These are phyloP conservation scores for Tremellales sp. DNA, from an alignment of 1,284 basidiomycete species.

Conservation along the genomic window DNA sequence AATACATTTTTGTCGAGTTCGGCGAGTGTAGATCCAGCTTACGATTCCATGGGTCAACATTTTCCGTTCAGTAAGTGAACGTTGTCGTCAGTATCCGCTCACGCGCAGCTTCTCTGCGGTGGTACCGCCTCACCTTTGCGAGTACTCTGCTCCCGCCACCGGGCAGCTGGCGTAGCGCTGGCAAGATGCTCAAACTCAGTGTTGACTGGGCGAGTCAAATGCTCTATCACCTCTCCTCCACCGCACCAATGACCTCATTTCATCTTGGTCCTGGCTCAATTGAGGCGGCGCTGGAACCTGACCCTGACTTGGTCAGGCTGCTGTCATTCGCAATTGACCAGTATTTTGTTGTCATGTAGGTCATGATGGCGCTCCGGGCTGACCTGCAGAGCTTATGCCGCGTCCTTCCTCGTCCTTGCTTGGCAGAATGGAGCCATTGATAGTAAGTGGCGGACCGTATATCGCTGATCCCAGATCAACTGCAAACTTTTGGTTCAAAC, in stretches of 20 bases:
- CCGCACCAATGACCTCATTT: constrained; percentile 3
- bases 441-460: constrained; percentile 5
- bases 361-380: not conserved
- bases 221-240: constrained; percentile 15
- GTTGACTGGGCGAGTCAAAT: constrained; percentile 25
- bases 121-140: constrained; percentile 21
- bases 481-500: not conserved
- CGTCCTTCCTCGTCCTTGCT: constrained; percentile 17
- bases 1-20: not conserved
- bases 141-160: constrained; percentile 12
- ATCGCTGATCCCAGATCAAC: constrained; percentile 5
- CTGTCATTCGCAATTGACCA: constrained; percentile 23
- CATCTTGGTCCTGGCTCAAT: not conserved
- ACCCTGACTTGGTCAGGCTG: constrained; percentile 11
- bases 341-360: constrained; percentile 23
- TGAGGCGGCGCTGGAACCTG: constrained; percentile 10
- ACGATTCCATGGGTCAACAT: constrained; percentile 17
- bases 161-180: constrained; percentile 1
- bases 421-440: constrained; percentile 17
- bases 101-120: constrained; percentile 17
- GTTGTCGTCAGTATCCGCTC: not conserved
- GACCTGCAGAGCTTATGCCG: constrained; percentile 15
- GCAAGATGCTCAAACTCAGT: constrained; percentile 6
- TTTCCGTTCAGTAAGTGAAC: constrained; percentile 20
- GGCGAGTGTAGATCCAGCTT: constrained; percentile 5